Conservation (phyloP, 345 rosid genomes). For the Citrus inodora region DNA sequence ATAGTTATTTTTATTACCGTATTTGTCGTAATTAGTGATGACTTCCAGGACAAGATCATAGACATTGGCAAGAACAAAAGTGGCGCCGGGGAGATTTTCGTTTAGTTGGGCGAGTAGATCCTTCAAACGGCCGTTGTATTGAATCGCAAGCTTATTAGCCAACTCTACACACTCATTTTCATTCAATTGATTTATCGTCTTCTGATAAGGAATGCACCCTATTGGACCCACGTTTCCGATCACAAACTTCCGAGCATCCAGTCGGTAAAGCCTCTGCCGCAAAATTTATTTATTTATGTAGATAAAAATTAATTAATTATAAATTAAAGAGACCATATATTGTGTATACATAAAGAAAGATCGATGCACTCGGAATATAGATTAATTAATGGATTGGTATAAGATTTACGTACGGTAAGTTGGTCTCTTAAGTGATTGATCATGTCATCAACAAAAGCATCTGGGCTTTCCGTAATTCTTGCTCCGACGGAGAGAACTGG, state of each 20-base stretch:
- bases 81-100: constrained; percentile 60
- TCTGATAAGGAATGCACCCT: constrained; percentile 94
- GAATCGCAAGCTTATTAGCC: constrained; percentile 65
- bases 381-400: not conserved
- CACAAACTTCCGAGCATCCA: constrained; percentile 86
- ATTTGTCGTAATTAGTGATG: constrained; percentile 66
- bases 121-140: constrained; percentile 63
- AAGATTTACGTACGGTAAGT: constrained; percentile 43
- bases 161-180: constrained; percentile 71
- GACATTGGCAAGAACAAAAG: constrained; percentile 74
- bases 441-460: constrained; percentile 69
- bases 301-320: too few species aligned
- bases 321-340: too few species aligned
- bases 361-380: not conserved
- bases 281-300: too few species aligned
- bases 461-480: constrained; percentile 65
- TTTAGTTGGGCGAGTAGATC: constrained; percentile 55
- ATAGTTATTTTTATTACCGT: constrained; percentile 36
- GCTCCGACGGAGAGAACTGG: constrained; percentile 77
- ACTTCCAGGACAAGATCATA: constrained; percentile 84
- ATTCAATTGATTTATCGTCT: constrained; percentile 56
- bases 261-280: constrained; percentile 68
- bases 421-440: constrained; percentile 54
- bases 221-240: constrained; percentile 89
- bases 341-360: too few species aligned